Evolutionary conservation across 768 basidiomycete genomes (phyloP).

Genomic region (Suillus spraguei): DNA sequence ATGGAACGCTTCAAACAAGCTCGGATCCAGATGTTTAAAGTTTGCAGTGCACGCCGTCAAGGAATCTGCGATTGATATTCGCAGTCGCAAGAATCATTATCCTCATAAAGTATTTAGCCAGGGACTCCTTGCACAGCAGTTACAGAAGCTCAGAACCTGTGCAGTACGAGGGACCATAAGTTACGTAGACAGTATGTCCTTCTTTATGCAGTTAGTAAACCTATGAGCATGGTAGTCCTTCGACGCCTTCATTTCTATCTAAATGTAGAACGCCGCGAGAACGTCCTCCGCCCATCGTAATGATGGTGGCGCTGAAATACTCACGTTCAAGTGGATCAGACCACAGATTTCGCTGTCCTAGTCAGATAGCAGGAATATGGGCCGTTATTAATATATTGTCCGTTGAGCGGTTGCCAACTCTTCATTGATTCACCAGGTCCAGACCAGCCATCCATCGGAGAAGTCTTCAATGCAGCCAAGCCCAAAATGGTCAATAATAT

Average conservation of each 20-base stretch:
- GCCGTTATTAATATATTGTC: not conserved
- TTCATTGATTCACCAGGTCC: slow-evolving; percentile 6
- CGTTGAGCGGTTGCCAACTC: not conserved
- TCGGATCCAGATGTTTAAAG: slow-evolving; percentile 1
- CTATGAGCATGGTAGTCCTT: not conserved
- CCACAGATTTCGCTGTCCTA: slow-evolving; percentile 11
- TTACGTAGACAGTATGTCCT: slow-evolving; percentile 4
- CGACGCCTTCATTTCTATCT: not conserved
- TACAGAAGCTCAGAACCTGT: slow-evolving; percentile 9
- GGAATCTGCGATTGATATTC: slow-evolving; percentile 8
- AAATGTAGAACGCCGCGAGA: slow-evolving; percentile 6
- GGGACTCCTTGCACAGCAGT: slow-evolving; percentile 7
- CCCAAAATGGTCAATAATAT: slow-evolving; percentile 27
- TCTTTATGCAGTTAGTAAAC: slow-evolving; percentile 5
- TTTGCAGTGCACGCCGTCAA: slow-evolving; percentile 9
- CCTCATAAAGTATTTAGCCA: slow-evolving; percentile 3
- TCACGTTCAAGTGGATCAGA: slow-evolving; percentile 59
- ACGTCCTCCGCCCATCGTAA: slow-evolving; percentile 6
- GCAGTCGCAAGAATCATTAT: slow-evolving; percentile 3
- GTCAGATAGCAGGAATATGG: not conserved
- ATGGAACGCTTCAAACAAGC: slow-evolving; percentile 1
- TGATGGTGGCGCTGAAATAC: slow-evolving; percentile 8
- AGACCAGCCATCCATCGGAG: not conserved
- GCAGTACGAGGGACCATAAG: not conserved
- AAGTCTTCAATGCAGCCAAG: slow-evolving; percentile 7